Conservation (phyloP, 805 yeast genomes). For the Teunomyces kruisii region DNA sequence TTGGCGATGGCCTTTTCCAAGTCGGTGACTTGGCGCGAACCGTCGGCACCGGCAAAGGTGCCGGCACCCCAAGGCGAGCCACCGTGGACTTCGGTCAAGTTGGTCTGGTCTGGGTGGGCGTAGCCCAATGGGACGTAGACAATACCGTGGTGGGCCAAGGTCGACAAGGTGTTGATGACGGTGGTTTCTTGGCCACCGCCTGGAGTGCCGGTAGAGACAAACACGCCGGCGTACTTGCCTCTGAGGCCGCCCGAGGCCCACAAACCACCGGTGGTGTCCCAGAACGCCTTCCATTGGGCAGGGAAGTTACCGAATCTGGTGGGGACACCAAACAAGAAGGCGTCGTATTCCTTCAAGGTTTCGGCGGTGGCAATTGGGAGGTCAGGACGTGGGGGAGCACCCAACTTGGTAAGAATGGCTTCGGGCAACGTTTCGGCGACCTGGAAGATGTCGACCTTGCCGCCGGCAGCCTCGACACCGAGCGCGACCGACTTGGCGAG, state of each 20-base stretch:
- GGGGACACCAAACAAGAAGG: conserved; percentile 27
- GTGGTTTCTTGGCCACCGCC: conserved; percentile 29
- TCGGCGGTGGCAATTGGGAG: conserved; percentile 20
- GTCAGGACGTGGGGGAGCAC: conserved; percentile 52
- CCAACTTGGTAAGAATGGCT: conserved; percentile 52
- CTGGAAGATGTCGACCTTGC: conserved; percentile 64
- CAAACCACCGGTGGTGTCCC: conserved; percentile 24
- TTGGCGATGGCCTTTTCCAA: conserved; percentile 22
- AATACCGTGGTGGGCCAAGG: conserved; percentile 25
- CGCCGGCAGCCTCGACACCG: conserved; percentile 71
- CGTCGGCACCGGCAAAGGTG: conserved; percentile 24
- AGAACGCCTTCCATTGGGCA: conserved; percentile 22
- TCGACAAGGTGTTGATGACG: conserved; percentile 21
- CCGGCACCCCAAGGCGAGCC: conserved; percentile 31
- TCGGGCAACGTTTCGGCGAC: conserved; percentile 70
- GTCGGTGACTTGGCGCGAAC: conserved; percentile 16
- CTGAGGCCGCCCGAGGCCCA: conserved; percentile 23
- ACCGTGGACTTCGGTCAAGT: conserved; percentile 22
- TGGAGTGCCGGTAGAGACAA: conserved; percentile 23
- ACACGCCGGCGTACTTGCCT: conserved; percentile 25
- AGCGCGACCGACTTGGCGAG: conserved; percentile 65
- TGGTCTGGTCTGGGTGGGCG: conserved; percentile 14
- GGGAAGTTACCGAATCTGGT: conserved; percentile 27
- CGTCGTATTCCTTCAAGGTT: conserved; percentile 22
- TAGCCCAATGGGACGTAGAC: conserved; percentile 27